A percentile compares a stretch with the other conserved stretches of the same genome.
These are phyloP conservation scores for Tricholoma saponaceum DNA, from an alignment of 768 basidiomycete genomes.

Conservation along the genomic window DNA sequence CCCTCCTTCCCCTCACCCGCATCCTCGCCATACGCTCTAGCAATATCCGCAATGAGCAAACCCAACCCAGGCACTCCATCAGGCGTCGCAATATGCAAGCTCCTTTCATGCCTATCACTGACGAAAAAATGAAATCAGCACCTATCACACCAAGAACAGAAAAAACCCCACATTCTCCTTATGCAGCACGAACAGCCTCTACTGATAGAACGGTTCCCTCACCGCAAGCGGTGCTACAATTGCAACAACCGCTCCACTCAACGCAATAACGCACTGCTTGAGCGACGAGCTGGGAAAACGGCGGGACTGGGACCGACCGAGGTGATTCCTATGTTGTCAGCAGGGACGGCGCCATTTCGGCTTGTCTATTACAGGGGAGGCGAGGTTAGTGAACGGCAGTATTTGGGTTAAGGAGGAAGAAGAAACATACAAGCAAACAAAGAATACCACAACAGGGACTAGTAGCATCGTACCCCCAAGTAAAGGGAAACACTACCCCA, in stretches of 20 bases:
- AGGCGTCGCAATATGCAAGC: conserved; percentile 77
- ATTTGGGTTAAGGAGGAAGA: too few relatives aligned
- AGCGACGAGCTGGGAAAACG: conserved; percentile 49
- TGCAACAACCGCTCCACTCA: conserved; percentile 42
- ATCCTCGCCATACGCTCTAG: conserved; percentile 51
- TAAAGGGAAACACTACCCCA: conserved; percentile 55
- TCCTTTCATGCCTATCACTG: conserved; percentile 45
- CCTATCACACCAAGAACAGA: too few relatives aligned
- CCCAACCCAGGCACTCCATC: conserved; percentile 80
- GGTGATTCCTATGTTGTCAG: conserved; percentile 84
- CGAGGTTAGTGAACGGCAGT: too few relatives aligned
- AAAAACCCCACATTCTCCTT: conserved; percentile 88
- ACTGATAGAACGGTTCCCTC: conserved; percentile 78
- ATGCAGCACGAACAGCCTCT: conserved; percentile 79
- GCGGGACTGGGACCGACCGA: conserved; percentile 68
- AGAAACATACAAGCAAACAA: conserved; percentile 79
- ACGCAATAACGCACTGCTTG: conserved; percentile 36
- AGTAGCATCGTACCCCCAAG: conserved; percentile 55
- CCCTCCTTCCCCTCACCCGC: conserved; percentile 29
- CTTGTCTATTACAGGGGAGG: too few relatives aligned
- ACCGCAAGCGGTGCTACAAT: conserved; percentile 59
- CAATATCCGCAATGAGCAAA: conserved; percentile 56
- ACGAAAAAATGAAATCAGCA: too few relatives aligned
- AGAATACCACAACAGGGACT: conserved; percentile 71
- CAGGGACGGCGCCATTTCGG: conserved; percentile 76